Evolutionary conservation across 805 yeast genomes (phyloP).

Genomic region (Helenozyma rhizophorensis): DNA sequence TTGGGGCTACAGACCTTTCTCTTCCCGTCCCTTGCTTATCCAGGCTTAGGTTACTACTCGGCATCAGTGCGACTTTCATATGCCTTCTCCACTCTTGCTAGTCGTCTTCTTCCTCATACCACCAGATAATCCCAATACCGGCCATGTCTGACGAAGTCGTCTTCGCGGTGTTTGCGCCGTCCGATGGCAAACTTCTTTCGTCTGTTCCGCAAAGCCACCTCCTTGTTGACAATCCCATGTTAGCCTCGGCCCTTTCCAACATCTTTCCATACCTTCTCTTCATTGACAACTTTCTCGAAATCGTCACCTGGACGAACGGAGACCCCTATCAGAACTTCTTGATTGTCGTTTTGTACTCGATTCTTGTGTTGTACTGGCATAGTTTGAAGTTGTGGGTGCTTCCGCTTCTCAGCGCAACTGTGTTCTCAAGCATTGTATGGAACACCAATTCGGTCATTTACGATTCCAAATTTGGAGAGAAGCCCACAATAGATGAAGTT

Average conservation of each 20-base stretch:
- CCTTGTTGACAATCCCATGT: slow-evolving; percentile 40
- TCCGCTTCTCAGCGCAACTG: slow-evolving; percentile 36
- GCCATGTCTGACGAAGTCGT: slow-evolving; percentile 13
- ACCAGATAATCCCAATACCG: background rate
- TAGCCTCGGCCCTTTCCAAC: slow-evolving; percentile 44
- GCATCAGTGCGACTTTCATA: slow-evolving; percentile 12
- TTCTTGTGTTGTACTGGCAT: slow-evolving; percentile 41
- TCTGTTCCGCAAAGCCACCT: slow-evolving; percentile 25
- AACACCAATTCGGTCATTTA: slow-evolving; percentile 36
- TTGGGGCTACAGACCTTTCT: too few species aligned
- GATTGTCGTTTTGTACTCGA: slow-evolving; percentile 33
- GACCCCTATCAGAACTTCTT: slow-evolving; percentile 46
- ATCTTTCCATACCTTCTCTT: slow-evolving; percentile 46
- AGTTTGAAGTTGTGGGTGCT: slow-evolving; percentile 28
- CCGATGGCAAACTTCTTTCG: slow-evolving; percentile 31
- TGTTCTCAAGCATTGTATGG: slow-evolving; percentile 43
- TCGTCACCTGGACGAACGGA: slow-evolving; percentile 53
- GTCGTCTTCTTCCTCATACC: background rate
- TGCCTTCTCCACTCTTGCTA: slow-evolving; percentile 8
- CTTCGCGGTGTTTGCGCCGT: slow-evolving; percentile 33
- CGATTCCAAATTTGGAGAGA: slow-evolving; percentile 40
- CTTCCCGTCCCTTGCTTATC: too few species aligned
- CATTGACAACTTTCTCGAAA: slow-evolving; percentile 40
- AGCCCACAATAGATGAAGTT: slow-evolving; percentile 52
- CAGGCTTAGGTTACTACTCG: too few species aligned